A percentile compares a stretch with the other conserved stretches of the same genome.
These are phyloP conservation scores for Debaryomyces prosopidis DNA, from an alignment of 805 yeast species.

Conservation along the genomic window DNA sequence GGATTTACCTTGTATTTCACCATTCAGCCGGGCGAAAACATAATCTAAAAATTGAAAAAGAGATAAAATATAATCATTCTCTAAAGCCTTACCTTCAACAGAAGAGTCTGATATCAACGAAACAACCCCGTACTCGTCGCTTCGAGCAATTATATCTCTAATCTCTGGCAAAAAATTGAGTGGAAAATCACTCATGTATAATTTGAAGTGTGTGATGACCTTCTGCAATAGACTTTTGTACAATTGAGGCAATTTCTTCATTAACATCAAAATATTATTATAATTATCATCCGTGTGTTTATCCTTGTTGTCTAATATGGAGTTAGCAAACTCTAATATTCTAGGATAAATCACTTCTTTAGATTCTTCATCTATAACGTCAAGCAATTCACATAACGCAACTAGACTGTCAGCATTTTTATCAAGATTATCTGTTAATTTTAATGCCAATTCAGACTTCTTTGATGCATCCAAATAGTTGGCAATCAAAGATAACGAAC, in stretches of 20 bases:
- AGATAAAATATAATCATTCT: slow-evolving; percentile 13
- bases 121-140: background rate
- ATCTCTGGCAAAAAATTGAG: slow-evolving; percentile 18
- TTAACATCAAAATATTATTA: slow-evolving; percentile 14
- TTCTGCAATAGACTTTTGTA: slow-evolving; percentile 11
- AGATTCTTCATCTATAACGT: slow-evolving; percentile 15
- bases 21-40: slow-evolving; percentile 25
- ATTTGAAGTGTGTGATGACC: slow-evolving; percentile 4
- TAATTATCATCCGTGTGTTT: slow-evolving; percentile 4
- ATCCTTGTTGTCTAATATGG: slow-evolving; percentile 1
- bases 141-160: slow-evolving; percentile 5
- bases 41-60: slow-evolving; percentile 39
- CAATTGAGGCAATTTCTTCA: slow-evolving; percentile 14
- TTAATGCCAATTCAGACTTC: slow-evolving; percentile 19
- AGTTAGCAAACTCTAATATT: slow-evolving; percentile 8
- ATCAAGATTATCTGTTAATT: slow-evolving; percentile 16
- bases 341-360: slow-evolving; percentile 6
- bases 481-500: slow-evolving; percentile 21
- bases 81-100: slow-evolving; percentile 6
- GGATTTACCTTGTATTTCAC: slow-evolving; percentile 1
- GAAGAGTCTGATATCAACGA: background rate
- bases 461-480: slow-evolving; percentile 21
- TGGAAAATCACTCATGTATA: slow-evolving; percentile 7
- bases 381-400: slow-evolving; percentile 27
- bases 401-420: slow-evolving; percentile 15